Percentiles rank a stretch among this genome's conserved stretches.
These are phyloP conservation scores for Termitomyces sp. DNA, from an alignment of 768 basidiomycete genomes.

Conservation along the genomic window DNA sequence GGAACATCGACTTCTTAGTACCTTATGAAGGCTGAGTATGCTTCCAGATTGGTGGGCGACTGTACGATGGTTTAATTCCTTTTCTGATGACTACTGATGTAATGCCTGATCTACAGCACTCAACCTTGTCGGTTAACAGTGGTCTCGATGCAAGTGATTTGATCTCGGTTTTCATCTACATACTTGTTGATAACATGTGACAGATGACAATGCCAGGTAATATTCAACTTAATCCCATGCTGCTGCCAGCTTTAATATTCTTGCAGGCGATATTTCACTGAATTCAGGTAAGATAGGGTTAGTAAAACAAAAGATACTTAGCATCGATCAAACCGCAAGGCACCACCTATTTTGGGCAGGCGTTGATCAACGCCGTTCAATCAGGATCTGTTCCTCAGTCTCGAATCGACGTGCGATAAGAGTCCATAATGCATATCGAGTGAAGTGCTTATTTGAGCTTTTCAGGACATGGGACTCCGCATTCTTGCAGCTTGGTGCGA, in stretches of 20 bases:
- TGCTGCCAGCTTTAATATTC: not conserved
- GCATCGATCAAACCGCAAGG: conserved; percentile 13
- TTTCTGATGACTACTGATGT: not conserved
- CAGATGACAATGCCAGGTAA: conserved; percentile 71
- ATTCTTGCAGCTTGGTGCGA: conserved; percentile 39
- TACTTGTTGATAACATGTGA: not conserved
- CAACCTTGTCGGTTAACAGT: conserved; percentile 46
- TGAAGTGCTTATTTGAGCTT: not conserved
- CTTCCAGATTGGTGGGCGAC: conserved; percentile 61
- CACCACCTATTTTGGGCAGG: conserved; percentile 53
- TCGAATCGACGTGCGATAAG: conserved; percentile 41
- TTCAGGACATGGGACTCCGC: conserved; percentile 37
- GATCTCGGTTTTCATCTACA: not conserved
- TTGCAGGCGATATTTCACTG: conserved; percentile 36
- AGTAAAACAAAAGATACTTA: not conserved
- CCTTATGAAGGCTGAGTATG: not conserved
- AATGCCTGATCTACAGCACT: conserved; percentile 25
- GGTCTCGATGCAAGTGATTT: conserved; percentile 52
- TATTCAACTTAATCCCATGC: not conserved
- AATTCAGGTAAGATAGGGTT: conserved; percentile 32
- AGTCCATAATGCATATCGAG: not conserved
- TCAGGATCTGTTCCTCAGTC: conserved; percentile 52
- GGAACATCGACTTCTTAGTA: not conserved
- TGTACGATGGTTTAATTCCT: conserved; percentile 14
- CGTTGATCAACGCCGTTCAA: conserved; percentile 52